Conservation (phyloP, 495 filamentous ascomycete species). For the Neurospora terricola region DNA sequence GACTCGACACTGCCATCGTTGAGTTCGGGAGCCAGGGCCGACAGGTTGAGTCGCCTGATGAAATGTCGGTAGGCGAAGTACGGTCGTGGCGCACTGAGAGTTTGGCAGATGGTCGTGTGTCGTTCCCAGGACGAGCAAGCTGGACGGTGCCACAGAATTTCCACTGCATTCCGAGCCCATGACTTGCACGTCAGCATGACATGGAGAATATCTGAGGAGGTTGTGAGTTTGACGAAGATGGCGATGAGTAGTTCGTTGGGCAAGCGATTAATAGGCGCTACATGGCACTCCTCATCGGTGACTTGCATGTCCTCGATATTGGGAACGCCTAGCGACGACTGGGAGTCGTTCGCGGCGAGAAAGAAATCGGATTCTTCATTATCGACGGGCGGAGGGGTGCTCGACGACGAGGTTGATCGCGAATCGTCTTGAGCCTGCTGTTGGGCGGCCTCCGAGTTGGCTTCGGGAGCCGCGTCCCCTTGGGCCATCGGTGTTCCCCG, state of each 20-base stretch:
- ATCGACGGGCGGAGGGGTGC: constrained; percentile 69
- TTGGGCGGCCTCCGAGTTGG: constrained; percentile 1
- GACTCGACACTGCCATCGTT: constrained; percentile 84
- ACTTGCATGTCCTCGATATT: constrained; percentile 63
- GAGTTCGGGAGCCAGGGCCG: constrained; percentile 61
- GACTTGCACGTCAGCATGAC: constrained; percentile 88
- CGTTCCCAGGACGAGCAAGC: constrained; percentile 77
- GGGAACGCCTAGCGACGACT: constrained; percentile 75
- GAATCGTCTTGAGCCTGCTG: constrained; percentile 18
- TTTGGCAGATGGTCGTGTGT: constrained; percentile 64
- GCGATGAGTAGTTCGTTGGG: constrained; percentile 91
- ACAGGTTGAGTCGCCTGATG: constrained; percentile 83
- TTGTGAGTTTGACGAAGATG: constrained; percentile 77
- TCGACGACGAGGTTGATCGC: constrained; percentile 61
- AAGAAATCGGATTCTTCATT: constrained; percentile 91
- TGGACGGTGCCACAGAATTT: constrained; percentile 89
- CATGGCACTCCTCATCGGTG: constrained; percentile 45
- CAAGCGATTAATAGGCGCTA: constrained; percentile 67
- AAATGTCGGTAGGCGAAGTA: constrained; percentile 82
- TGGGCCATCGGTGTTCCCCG: neutral
- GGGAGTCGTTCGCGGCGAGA: constrained; percentile 74
- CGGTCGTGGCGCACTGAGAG: constrained; percentile 56
- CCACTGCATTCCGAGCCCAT: constrained; percentile 89
- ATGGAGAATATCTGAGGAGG: constrained; percentile 63
- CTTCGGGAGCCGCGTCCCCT: constrained; percentile 5